phyloP scores from a whole-genome alignment of 2,329 filamentous ascomycete species.

The Aspergillus fumigatiaffinis region DNA sequence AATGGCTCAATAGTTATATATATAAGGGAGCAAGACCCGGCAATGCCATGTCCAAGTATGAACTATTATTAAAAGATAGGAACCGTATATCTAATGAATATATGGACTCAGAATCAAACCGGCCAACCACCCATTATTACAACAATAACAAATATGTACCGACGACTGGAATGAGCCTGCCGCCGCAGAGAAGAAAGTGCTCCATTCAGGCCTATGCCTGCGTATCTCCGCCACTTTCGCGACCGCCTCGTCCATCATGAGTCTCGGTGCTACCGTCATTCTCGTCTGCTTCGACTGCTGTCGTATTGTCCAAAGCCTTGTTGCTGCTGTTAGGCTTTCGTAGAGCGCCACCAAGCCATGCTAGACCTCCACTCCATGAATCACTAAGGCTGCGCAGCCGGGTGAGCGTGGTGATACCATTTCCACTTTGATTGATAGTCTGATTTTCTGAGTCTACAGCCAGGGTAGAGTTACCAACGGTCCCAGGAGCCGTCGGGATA shows the following conservation, averaged over 20 bases:
- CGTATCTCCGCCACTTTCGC: slow-evolving; percentile 1
- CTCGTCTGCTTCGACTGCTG: background rate
- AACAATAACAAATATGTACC: slow-evolving; percentile 7
- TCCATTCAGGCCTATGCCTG: slow-evolving; percentile 2
- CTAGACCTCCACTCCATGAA: slow-evolving; percentile 32
- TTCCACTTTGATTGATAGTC: slow-evolving; percentile 7
- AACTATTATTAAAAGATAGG: background rate
- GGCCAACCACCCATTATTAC: background rate
- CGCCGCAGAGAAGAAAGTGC: background rate
- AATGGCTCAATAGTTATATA: background rate
- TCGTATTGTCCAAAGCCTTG: background rate
- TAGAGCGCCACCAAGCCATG: slow-evolving; percentile 34
- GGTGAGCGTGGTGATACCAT: slow-evolving; percentile 16
- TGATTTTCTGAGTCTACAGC: slow-evolving; percentile 15
- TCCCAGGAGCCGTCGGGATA: slow-evolving; percentile 15
- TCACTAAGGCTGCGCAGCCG: slow-evolving; percentile 37
- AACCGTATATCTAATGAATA: background rate
- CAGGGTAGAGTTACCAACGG: slow-evolving; percentile 20
- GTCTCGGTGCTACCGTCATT: background rate
- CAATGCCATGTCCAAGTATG: background rate
- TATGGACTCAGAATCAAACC: background rate
- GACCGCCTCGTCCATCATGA: background rate
- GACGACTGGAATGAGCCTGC: slow-evolving; percentile 4
- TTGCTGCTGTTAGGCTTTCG: slow-evolving; percentile 14
- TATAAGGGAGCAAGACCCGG: background rate